Base-by-base conservation (phyloP, 1,284 basidiomycete genomes). In the Tilletia setariae region DNA sequence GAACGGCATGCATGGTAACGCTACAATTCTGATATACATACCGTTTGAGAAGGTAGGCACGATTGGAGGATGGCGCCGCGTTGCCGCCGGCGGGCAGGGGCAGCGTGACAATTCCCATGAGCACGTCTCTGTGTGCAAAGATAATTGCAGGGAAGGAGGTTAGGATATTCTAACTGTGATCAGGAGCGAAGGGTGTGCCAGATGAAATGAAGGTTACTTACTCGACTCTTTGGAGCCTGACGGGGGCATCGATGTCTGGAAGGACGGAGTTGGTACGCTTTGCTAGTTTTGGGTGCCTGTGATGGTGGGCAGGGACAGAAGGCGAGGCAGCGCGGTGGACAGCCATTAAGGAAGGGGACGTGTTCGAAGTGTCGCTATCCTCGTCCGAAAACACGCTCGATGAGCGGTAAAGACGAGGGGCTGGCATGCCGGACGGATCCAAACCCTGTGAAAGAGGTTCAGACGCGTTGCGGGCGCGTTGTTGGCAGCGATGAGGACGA, bases 21-120 rank as follows among this genome's bases (percentile, higher is more conserved):
- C 21, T 30, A 9, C 16, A 15, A n/a, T 40, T 40, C 35, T 40
- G 35, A 11, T 40, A 51, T 6, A 59, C 67, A n/a, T 28, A 44
- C 62, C 74, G 71, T 65, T 76, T 78, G 42, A 78, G 75, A 23
- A 78, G 64, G 51, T 76, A 77, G 15, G 68, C 71, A 21, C 73
- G 72, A 67, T 78, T 79, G 7, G 56, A 23, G 46, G 56, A 8
- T 28, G 28, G 28, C 11, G 28, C 6, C 7, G 21, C 23, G 1
- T 63, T 25, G 53, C 73, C 70, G 19, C 81, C 81, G 66, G 82
- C 82, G 63, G 83, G 80, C 65, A 93, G 95, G 62, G 91, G 91
- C 67, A 97, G 91, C 86, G 98, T 98, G 84, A 98, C 87, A 71
- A 95, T 87, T 9, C 93, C 95, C 68, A 93, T 92, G 70, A 92